Evolutionary conservation across 177 flowering plant genomes (phyloP), one percentile per base, ranked within the genome.

Genomic region (Vitis hybrid): DNA sequence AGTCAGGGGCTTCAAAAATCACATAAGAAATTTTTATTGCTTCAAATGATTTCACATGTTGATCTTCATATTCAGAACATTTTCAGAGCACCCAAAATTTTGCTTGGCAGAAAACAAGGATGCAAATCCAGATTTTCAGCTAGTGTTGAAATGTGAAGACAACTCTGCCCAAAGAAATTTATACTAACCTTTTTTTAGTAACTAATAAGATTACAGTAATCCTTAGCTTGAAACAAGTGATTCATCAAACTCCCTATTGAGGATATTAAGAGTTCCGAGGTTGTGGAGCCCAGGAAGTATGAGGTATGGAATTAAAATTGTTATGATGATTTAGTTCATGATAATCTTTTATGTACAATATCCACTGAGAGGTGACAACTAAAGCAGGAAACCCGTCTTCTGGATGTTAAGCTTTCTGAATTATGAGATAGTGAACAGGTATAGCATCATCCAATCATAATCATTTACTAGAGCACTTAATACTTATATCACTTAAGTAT

Each of bases 1-100:
- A 68, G 70, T 64, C 51, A 64, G 39, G 5, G 56, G 22, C 31
- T 39, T 39, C 45, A 39, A 39, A 26, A 39, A 39, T 65, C 53
- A 5, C 31, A 52, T 62, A 16, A 45, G 45, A 39, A 39, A 39
- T 39, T 39, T 4, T 39, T 26, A 26, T 26, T 26, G 29, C 29
- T 26, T 26, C 29, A 26, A 39, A 39, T 39, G 45, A 0, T 39
- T 39, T 39, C 45, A 39, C 7, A 39, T 39, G 45, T 39, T 39
- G 45, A 39, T 39, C 45, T 39, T 39, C 45, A 39, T 26, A 39
- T 39, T 1, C 21, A 15, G 15, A 13, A 14, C 7, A 16, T 16
- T 53, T 16, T 16, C 15, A 53, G 16, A 12, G 56, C 8, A 4
- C 7, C 19, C 50, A 6, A 33, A n/a, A 26, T 26, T 31, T 31